Evolutionary conservation across 1,284 basidiomycete species (phyloP), one percentile per base, ranked within the genome.

Genomic region (Malassezia arunalokei): DNA sequence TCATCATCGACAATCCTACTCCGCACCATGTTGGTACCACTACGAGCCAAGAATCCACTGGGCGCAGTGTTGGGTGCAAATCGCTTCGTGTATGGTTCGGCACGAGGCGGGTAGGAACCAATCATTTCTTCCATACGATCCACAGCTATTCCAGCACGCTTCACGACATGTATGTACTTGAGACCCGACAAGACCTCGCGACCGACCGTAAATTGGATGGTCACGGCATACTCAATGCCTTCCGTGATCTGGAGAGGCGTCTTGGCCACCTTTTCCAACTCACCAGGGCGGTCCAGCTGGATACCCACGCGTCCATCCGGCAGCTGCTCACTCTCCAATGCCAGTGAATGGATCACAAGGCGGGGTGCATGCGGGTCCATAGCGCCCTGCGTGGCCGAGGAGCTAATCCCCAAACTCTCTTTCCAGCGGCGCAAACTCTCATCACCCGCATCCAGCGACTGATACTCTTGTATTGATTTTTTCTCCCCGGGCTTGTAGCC

Each of bases 51-150:
- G 76, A 85, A 76, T n/a, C 87, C 87, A 45, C 66, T 70, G 12
- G 73, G 73, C 35, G 74, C 73, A 39, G 75, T 73, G 39, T 71
- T 74, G 1, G 71, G 63, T 5, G 68, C 72, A 57, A 76, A 75
- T 8, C 64, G 60, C 64, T 79, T 78, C 47, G 64, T 61, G 56
- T 73, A 72, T 4, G 71, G 63, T 56, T 71, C 65, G 24, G 51
- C 44, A 30, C 65, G 62, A 1, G 73, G 67, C 6, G 85, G 83
- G 73, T 86, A 91, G 2, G 86, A 88, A 28, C 87, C 88, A 32
- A 90, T 80, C 88, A 91, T 91, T 67, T 86, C 81, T 65, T 90
- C 87, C 67, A 87, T 73, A 74, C 85, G 88, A 73, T 88, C 87
- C 62, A 89, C 87, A 87, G 65, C 67, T 30, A 88, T 48, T 29